Percentiles rank a stretch among this genome's conserved stretches.
Conservation (phyloP, 2,329 filamentous ascomycete species). For the Ilyonectria robusta region DNA sequence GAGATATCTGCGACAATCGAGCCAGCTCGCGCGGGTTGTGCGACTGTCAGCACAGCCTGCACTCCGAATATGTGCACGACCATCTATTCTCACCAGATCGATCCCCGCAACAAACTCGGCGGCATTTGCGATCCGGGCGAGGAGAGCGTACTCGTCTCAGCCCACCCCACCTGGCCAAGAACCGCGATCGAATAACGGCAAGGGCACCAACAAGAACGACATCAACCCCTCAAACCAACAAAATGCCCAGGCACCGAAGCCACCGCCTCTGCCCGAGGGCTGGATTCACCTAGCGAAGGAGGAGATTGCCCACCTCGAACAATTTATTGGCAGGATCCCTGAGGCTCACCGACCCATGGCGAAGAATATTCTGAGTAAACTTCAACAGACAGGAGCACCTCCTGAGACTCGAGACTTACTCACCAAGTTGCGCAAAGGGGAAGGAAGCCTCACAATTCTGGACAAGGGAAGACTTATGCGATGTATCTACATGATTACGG, state of each 20-base stretch:
- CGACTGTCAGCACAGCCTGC: conserved; percentile 68
- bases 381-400: conserved; percentile 80
- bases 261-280: conserved; percentile 59
- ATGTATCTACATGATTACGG: conserved; percentile 54
- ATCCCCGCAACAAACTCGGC: conserved; percentile 47
- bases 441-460: conserved; percentile 65
- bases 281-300: conserved; percentile 63
- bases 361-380: conserved; percentile 70
- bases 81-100: conserved; percentile 50
- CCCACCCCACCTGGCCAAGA: conserved; percentile 57
- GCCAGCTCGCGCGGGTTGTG: conserved; percentile 75
- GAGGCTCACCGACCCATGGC: conserved; percentile 72
- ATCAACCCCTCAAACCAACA: conserved; percentile 34
- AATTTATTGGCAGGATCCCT: conserved; percentile 74
- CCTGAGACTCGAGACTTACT: conserved; percentile 73
- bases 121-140: conserved; percentile 49
- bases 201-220: conserved; percentile 42
- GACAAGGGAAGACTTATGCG: conserved; percentile 57
- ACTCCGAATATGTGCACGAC: conserved; percentile 61
- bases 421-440: conserved; percentile 66
- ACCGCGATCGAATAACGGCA: conserved; percentile 44
- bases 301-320: conserved; percentile 68
- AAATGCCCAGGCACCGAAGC: conserved; percentile 44
- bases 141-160: conserved; percentile 56
- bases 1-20: conserved; percentile 75